These are phyloP conservation scores for Cryphonectria nitschkei DNA, from an alignment of 2,329 filamentous ascomycete species.

Conservation along the genomic window DNA sequence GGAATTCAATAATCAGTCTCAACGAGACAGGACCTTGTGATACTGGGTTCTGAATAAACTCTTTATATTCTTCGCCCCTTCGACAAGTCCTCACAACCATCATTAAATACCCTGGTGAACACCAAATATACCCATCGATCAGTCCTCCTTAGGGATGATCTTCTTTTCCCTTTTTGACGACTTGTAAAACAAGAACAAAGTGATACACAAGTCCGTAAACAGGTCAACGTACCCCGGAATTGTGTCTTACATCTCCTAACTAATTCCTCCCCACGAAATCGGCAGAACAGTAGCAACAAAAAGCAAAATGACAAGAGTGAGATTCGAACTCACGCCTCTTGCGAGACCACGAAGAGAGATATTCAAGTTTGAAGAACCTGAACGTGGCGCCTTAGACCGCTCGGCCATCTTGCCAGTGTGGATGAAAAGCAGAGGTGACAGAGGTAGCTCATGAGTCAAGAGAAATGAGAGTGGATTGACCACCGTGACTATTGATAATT, in stretches of 20 bases:
- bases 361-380: conserved; percentile 16
- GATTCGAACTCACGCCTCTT: conserved; percentile 29
- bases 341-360: conserved; percentile 25
- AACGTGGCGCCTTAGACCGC: conserved; percentile 30
- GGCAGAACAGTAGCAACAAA: not conserved
- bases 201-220: no score
- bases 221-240: no score
- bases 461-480: no score
- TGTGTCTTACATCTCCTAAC: not conserved
- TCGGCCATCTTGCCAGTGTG: conserved; percentile 5
- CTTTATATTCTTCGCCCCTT: not conserved
- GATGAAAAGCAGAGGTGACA: not conserved
- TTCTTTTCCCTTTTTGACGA: no score
- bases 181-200: no score
- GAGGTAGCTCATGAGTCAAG: not conserved
- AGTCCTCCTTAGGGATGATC: no score
- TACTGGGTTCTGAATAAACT: no score
- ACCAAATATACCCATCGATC: no score
- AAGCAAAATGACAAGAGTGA: conserved; percentile 19
- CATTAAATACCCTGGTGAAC: no score
- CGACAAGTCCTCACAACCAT: not conserved
- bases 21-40: not conserved
- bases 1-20: no score
- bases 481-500: not conserved
- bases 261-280: not conserved